Evolutionary conservation across 2,329 filamentous ascomycete genomes (phyloP).

Genomic region (Exophiala calicioides): DNA sequence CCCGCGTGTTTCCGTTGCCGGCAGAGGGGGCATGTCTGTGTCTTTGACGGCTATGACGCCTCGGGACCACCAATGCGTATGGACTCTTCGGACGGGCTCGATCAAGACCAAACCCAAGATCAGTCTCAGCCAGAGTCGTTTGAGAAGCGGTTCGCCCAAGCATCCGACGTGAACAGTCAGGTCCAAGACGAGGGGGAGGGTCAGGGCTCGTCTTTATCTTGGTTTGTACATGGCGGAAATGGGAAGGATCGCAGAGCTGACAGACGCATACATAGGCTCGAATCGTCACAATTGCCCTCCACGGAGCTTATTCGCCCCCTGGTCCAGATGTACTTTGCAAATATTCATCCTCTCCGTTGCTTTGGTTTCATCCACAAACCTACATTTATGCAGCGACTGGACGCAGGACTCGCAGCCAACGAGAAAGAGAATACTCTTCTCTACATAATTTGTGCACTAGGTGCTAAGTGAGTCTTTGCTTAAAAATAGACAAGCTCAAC

Average conservation of each 20-base stretch:
- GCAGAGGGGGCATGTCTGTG: too few species aligned
- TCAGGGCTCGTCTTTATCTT: background rate
- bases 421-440: slow-evolving; percentile 29
- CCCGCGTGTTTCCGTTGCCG: too few species aligned
- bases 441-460: slow-evolving; percentile 32
- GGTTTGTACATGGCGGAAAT: background rate
- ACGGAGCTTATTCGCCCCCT: background rate
- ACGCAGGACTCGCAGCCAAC: slow-evolving; percentile 27
- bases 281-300: background rate
- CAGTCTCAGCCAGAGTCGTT: background rate
- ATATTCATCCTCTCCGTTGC: slow-evolving; percentile 34
- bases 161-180: too few species aligned
- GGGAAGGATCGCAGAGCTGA: too few species aligned
- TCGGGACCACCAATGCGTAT: too few species aligned
- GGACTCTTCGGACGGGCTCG: too few species aligned
- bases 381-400: slow-evolving; percentile 32
- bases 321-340: slow-evolving; percentile 32
- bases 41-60: too few species aligned
- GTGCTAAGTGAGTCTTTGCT: slow-evolving; percentile 29
- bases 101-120: background rate
- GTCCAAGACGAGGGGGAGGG: too few species aligned
- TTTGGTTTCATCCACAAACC: slow-evolving; percentile 35
- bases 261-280: background rate
- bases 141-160: too few species aligned
- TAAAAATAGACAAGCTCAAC: background rate